A percentile compares a stretch with the other conserved stretches of the same genome.
Evolutionary conservation across 176 grass and related monocot genomes (phyloP).

Genomic region (Avena atlantica): DNA sequence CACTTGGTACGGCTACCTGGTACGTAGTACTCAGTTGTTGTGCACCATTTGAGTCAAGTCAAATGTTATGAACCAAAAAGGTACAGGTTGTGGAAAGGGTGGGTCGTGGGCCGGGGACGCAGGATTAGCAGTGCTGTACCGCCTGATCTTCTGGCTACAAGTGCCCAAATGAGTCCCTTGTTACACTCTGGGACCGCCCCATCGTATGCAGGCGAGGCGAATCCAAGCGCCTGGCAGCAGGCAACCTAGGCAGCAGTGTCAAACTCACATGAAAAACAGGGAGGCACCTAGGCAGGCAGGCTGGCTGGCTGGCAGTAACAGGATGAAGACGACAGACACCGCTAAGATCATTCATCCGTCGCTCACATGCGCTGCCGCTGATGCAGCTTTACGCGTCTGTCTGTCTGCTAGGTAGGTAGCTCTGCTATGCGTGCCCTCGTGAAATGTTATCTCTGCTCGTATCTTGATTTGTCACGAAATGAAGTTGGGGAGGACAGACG

Average conservation of each 20-base stretch:
- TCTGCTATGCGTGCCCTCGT: not conserved
- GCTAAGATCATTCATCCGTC: not conserved
- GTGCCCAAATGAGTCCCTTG: not conserved
- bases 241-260: not conserved
- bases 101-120: not conserved
- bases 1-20: too few relatives aligned
- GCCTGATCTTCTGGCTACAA: not conserved
- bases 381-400: slow-evolving; percentile 2
- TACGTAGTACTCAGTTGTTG: too few relatives aligned
- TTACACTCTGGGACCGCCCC: not conserved
- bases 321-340: slow-evolving; percentile 22
- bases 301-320: not conserved
- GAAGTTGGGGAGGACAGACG: not conserved
- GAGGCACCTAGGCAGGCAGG: not conserved
- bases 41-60: too few relatives aligned
- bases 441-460: not conserved
- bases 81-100: not conserved
- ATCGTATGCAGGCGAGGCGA: not conserved
- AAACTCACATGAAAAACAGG: slow-evolving; percentile 23
- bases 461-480: not conserved
- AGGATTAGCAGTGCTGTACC: not conserved
- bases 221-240: slow-evolving; percentile 19
- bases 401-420: not conserved
- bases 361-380: slow-evolving; percentile 5
- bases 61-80: not conserved